Evolutionary conservation across 768 basidiomycete genomes (phyloP).

Genomic region (Boletus sp.): DNA sequence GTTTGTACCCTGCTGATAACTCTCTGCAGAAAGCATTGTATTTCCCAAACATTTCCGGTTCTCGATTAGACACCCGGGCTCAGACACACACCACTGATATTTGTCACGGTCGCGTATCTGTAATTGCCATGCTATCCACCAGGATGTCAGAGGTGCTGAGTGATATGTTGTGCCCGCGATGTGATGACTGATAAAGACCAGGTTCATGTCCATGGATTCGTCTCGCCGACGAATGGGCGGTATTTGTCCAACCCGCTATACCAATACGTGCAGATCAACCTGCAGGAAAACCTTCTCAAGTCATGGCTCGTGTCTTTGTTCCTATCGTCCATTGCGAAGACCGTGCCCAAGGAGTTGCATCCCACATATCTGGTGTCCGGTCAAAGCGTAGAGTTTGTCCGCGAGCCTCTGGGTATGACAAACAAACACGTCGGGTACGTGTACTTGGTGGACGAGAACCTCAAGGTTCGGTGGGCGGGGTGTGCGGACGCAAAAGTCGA

Average conservation of each 20-base stretch:
- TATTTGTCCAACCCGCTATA: slow-evolving; percentile 57
- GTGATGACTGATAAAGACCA: slow-evolving; percentile 26
- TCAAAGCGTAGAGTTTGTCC: slow-evolving; percentile 82
- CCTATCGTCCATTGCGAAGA: slow-evolving; percentile 64
- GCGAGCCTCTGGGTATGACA: slow-evolving; percentile 80
- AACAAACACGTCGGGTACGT: slow-evolving; percentile 92
- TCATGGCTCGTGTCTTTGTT: slow-evolving; percentile 86
- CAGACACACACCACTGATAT: slow-evolving; percentile 74
- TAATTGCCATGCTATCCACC: slow-evolving; percentile 81
- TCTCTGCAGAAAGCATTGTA: slow-evolving; percentile 77
- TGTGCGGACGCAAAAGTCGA: slow-evolving; percentile 78
- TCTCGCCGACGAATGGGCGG: slow-evolving; percentile 48
- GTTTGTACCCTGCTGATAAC: no score
- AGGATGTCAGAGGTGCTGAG: slow-evolving; percentile 76
- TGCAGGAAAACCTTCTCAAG: slow-evolving; percentile 93
- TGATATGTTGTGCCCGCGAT: neutral
- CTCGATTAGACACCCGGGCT: slow-evolving; percentile 51
- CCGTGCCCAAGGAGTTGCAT: slow-evolving; percentile 62
- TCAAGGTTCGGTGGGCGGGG: slow-evolving; percentile 89
- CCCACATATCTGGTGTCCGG: slow-evolving; percentile 73
- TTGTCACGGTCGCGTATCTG: slow-evolving; percentile 69
- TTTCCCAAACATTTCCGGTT: slow-evolving; percentile 83
- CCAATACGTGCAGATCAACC: slow-evolving; percentile 81
- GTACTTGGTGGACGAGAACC: slow-evolving; percentile 81
- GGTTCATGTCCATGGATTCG: slow-evolving; percentile 79